Evolutionary conservation across 1,284 basidiomycete species (phyloP).

Genomic region (Ceratobasidium sp.): DNA sequence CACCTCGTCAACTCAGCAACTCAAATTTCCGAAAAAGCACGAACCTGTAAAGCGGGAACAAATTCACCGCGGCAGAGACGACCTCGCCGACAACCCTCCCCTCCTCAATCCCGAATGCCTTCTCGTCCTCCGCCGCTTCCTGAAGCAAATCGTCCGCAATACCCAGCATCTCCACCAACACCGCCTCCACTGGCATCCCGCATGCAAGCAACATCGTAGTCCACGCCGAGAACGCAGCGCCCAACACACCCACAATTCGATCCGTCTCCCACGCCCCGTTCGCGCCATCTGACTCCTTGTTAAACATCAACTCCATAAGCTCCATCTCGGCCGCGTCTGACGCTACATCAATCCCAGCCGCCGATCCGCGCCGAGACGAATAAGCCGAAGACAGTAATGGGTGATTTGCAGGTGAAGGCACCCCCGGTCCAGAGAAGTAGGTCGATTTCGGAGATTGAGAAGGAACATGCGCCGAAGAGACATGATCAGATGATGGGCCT

Average conservation of each 20-base stretch:
- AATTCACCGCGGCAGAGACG: conserved; percentile 23
- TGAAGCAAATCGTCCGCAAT: conserved; percentile 45
- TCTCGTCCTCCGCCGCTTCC: conserved; percentile 38
- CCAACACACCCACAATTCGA: conserved; percentile 38
- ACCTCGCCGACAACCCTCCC: conserved; percentile 45
- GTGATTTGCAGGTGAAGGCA: no score
- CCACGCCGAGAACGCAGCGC: conserved; percentile 38
- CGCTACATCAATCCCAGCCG: background rate
- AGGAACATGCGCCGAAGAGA: background rate
- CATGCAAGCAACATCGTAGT: background rate
- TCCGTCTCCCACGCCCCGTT: conserved; percentile 45
- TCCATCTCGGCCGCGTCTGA: conserved; percentile 30
- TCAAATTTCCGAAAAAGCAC: background rate
- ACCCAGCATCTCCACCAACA: conserved; percentile 44
- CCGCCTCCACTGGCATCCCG: conserved; percentile 4
- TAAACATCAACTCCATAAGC: conserved; percentile 39
- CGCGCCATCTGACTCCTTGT: conserved; percentile 38
- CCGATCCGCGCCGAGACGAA: conserved; percentile 1
- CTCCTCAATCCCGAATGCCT: conserved; percentile 39
- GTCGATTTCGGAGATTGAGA: no score
- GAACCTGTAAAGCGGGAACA: conserved; percentile 36
- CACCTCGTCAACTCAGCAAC: conserved; percentile 1
- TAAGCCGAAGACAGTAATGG: background rate
- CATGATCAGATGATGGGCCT: conserved; percentile 12
- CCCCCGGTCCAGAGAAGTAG: no score